These are phyloP conservation scores for Saccharomycopsis capsularis DNA, from an alignment of 805 yeast genomes.

Conservation along the genomic window DNA sequence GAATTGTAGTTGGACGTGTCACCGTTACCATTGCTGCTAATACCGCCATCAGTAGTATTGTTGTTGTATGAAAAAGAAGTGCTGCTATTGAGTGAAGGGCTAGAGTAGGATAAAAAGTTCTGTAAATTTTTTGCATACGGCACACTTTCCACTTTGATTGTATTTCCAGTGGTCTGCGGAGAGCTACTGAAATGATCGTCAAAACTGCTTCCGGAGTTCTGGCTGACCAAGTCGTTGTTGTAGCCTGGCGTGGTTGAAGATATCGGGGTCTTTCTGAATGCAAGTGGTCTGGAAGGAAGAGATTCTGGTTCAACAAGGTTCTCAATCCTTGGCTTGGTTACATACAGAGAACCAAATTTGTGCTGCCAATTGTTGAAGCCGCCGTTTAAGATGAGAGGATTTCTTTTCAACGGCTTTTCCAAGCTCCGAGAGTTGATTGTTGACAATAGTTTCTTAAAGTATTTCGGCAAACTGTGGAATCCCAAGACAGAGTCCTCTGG, in stretches of 20 bases:
- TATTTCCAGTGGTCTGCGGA: not conserved
- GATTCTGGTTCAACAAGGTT: constrained; percentile 12
- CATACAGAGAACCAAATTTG: constrained; percentile 21
- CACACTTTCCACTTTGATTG: not conserved
- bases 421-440: constrained; percentile 34
- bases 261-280: constrained; percentile 14
- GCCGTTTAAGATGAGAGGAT: constrained; percentile 43
- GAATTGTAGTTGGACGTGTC: not conserved
- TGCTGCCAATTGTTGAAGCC: constrained; percentile 45
- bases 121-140: constrained; percentile 10
- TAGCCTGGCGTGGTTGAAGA: not conserved
- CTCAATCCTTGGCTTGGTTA: constrained; percentile 19
- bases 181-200: not conserved
- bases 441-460: constrained; percentile 30
- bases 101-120: constrained; percentile 2
- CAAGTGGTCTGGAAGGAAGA: constrained; percentile 15
- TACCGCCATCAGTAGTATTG: not conserved
- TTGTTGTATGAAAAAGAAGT: too few relatives aligned
- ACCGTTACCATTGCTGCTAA: not conserved
- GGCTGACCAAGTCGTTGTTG: not conserved
- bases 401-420: constrained; percentile 32
- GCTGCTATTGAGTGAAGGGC: not conserved
- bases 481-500: constrained; percentile 7
- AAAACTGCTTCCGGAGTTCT: not conserved
- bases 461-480: constrained; percentile 21